Evolutionary conservation across 164 flowering plant genomes (phyloP).

Genomic region (Akebia trifoliata): DNA sequence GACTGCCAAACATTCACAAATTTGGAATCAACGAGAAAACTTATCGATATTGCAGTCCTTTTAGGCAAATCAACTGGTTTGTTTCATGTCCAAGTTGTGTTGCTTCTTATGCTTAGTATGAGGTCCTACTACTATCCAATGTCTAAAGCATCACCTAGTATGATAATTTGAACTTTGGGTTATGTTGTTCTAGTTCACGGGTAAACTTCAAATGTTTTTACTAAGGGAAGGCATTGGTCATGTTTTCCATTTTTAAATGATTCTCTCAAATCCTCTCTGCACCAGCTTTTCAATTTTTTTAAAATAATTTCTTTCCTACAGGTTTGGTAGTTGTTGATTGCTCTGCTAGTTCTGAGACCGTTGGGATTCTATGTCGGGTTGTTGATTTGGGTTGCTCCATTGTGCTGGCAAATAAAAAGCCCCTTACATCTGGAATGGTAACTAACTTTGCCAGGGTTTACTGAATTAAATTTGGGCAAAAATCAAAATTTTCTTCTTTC

Average conservation of each 20-base stretch:
- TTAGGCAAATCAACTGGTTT: constrained; percentile 51
- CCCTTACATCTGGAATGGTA: constrained; percentile 74
- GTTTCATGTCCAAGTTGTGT: constrained; percentile 17
- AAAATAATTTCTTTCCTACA: constrained; percentile 22
- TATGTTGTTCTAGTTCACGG: background rate
- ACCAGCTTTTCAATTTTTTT: no score
- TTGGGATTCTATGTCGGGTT: constrained; percentile 37
- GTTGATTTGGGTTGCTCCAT: constrained; percentile 65
- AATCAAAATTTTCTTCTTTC: no score
- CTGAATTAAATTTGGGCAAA: background rate
- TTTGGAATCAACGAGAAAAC: constrained; percentile 30
- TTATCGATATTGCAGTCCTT: constrained; percentile 41
- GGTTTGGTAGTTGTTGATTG: constrained; percentile 82
- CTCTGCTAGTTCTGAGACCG: constrained; percentile 84
- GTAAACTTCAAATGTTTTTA: no score
- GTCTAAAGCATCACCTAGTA: background rate
- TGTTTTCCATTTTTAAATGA: no score
- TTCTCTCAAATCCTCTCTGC: no score
- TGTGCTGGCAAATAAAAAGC: constrained; percentile 89
- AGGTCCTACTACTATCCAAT: background rate
- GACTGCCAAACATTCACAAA: constrained; percentile 30
- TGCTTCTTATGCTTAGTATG: constrained; percentile 3
- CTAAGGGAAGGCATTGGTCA: no score
- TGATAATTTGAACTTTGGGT: background rate
- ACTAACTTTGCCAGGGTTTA: constrained; percentile 8